These are phyloP conservation scores for Quercus dentata DNA, from an alignment of 306 rosid species.

Conservation along the genomic window DNA sequence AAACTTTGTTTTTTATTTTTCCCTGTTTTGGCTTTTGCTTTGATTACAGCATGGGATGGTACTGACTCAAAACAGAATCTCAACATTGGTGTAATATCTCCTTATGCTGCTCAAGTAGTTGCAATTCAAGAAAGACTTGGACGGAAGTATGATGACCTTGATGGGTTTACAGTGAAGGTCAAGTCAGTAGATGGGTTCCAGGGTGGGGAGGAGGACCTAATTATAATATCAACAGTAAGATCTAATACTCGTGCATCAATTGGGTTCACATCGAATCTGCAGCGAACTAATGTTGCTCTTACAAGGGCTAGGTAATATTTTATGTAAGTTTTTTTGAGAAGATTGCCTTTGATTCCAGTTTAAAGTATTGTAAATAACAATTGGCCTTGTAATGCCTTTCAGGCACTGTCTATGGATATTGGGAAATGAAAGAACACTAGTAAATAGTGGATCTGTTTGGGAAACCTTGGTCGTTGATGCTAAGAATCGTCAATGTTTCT, in stretches of 20 bases:
- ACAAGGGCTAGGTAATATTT: slow-evolving; percentile 73
- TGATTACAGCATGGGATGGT: slow-evolving; percentile 45
- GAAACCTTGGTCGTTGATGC: slow-evolving; percentile 53
- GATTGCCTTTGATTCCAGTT: neutral
- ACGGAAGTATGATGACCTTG: slow-evolving; percentile 25
- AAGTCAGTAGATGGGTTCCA: slow-evolving; percentile 77
- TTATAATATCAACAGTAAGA: slow-evolving; percentile 74
- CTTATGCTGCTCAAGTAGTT: slow-evolving; percentile 82
- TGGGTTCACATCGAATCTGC: slow-evolving; percentile 45
- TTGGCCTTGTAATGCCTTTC: slow-evolving; percentile 6
- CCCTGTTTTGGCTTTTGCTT: neutral
- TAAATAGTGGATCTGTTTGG: slow-evolving; percentile 52
- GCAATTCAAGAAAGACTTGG: slow-evolving; percentile 52
- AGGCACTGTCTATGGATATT: slow-evolving; percentile 81
- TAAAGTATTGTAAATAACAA: neutral
- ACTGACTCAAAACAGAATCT: slow-evolving; percentile 30
- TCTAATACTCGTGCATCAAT: slow-evolving; percentile 36
- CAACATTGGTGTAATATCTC: slow-evolving; percentile 67
- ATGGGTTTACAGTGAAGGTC: slow-evolving; percentile 63
- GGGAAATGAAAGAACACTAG: slow-evolving; percentile 58
- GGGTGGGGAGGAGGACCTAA: slow-evolving; percentile 76
- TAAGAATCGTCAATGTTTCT: slow-evolving; percentile 55
- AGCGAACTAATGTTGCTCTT: slow-evolving; percentile 76
- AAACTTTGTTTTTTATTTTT: neutral
- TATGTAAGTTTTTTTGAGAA: neutral